phyloP scores from a whole-genome alignment of 2,329 filamentous ascomycete species.

The Monosporascus sp. region DNA sequence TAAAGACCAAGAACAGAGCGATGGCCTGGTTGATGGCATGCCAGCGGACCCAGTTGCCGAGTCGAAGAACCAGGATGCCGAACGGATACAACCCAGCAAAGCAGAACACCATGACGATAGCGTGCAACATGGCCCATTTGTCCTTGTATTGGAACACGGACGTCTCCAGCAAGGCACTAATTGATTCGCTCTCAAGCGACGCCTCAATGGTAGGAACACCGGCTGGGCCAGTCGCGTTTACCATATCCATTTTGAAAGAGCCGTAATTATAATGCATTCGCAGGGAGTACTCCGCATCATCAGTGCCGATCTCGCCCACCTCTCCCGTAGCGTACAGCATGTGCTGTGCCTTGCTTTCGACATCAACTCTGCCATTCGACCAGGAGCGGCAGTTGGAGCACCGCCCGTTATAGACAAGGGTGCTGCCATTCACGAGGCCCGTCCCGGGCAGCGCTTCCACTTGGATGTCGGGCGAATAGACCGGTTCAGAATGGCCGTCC shows the following conservation, averaged over 20 bases:
- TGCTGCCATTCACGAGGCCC: conserved; percentile 38
- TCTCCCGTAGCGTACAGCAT: conserved; percentile 56
- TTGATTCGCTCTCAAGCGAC: conserved; percentile 19
- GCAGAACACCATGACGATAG: conserved; percentile 49
- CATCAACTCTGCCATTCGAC: conserved; percentile 44
- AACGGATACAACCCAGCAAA: conserved; percentile 52
- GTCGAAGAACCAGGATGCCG: conserved; percentile 48
- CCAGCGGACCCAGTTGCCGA: conserved; percentile 47
- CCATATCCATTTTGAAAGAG: conserved; percentile 51
- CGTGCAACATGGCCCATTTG: conserved; percentile 38
- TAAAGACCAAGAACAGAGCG: conserved; percentile 42
- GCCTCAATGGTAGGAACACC: conserved; percentile 36
- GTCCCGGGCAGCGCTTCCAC: conserved; percentile 42
- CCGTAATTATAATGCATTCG: conserved; percentile 50
- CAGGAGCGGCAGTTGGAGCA: conserved; percentile 51
- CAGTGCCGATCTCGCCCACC: conserved; percentile 34
- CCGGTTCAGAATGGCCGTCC: conserved; percentile 47
- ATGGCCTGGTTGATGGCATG: conserved; percentile 50
- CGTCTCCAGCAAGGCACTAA: conserved; percentile 28
- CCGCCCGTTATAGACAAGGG: conserved; percentile 44
- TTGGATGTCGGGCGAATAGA: conserved; percentile 37
- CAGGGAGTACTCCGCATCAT: conserved; percentile 39
- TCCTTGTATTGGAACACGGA: conserved; percentile 28
- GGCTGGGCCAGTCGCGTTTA: conserved; percentile 40
- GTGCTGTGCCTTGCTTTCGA: conserved; percentile 38